Conservation (phyloP, 2,329 filamentous ascomycete species). For the Aspergillus carbonarius region DNA sequence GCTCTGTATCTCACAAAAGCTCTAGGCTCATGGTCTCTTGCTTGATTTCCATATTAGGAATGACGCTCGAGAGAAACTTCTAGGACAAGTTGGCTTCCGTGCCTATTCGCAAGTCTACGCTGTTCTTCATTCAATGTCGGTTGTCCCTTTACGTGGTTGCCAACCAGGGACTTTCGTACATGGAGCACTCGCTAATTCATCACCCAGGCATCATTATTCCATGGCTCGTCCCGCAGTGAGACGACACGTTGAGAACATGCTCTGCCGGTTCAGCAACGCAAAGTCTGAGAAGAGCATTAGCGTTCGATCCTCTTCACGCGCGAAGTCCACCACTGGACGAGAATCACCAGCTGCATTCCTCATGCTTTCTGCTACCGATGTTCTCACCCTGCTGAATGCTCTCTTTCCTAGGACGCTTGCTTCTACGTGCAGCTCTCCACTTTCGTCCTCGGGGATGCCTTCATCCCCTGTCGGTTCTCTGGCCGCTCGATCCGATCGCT, state of each 20-base stretch:
- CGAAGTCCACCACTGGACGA: conserved; percentile 49
- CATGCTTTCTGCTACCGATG: conserved; percentile 74
- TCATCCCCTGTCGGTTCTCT: conserved; percentile 20
- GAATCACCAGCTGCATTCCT: conserved; percentile 59
- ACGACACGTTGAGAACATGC: conserved; percentile 40
- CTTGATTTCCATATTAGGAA: conserved; percentile 90
- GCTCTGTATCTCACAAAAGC: conserved; percentile 29
- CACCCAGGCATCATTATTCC: conserved; percentile 36
- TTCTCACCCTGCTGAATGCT: conserved; percentile 76
- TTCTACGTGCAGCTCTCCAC: conserved; percentile 28
- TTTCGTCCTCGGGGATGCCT: conserved; percentile 26
- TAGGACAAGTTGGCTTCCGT: conserved; percentile 73
- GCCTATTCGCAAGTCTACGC: conserved; percentile 78
- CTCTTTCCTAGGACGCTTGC: conserved; percentile 63
- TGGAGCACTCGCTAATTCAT: not conserved
- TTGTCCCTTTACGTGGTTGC: conserved; percentile 21
- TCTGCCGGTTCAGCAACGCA: conserved; percentile 28
- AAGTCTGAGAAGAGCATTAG: conserved; percentile 5
- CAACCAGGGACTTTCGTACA: not conserved
- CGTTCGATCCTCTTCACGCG: conserved; percentile 44
- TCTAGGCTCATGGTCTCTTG: conserved; percentile 62
- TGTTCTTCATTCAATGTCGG: conserved; percentile 68
- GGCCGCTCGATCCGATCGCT: conserved; percentile 23
- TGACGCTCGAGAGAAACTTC: conserved; percentile 75
- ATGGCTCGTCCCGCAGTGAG: conserved; percentile 35